These are phyloP conservation scores for Chlamydomonas eustigma DNA, from an alignment of 139 green algal species.

Conservation along the genomic window DNA sequence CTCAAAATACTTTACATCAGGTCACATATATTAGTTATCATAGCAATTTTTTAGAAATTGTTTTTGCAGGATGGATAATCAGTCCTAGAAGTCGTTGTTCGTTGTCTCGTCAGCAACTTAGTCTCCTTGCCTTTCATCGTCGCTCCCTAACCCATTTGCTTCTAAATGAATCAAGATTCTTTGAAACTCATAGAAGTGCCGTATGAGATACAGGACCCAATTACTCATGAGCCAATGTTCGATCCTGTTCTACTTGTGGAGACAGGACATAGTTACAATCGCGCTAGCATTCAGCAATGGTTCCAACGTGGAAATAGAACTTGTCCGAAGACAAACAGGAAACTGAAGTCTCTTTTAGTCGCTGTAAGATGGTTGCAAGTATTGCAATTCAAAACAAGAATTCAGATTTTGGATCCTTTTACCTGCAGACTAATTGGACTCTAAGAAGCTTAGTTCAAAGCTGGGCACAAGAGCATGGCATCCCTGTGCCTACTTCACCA, in stretches of 20 bases:
- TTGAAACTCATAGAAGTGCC: slow-evolving; percentile 3
- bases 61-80: too few species aligned
- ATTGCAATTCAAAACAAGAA: too few species aligned
- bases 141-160: background rate
- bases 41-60: too few species aligned
- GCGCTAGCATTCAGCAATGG: background rate
- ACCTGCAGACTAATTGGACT: slow-evolving; percentile 18
- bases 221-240: slow-evolving; percentile 7
- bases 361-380: background rate
- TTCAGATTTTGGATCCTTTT: too few species aligned
- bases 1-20: too few species aligned
- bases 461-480: slow-evolving; percentile 13
- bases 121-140: background rate
- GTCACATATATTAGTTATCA: too few species aligned
- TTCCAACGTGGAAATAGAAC: slow-evolving; percentile 9
- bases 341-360: slow-evolving; percentile 9
- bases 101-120: background rate
- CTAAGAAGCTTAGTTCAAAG: background rate
- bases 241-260: slow-evolving; percentile 16
- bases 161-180: background rate
- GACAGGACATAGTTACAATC: slow-evolving; percentile 11
- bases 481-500: slow-evolving; percentile 1
- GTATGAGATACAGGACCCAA: slow-evolving; percentile 4
- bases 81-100: too few species aligned
- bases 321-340: slow-evolving; percentile 15